Conservation (phyloP, 805 yeast genomes). For the Spathaspora girioi region DNA sequence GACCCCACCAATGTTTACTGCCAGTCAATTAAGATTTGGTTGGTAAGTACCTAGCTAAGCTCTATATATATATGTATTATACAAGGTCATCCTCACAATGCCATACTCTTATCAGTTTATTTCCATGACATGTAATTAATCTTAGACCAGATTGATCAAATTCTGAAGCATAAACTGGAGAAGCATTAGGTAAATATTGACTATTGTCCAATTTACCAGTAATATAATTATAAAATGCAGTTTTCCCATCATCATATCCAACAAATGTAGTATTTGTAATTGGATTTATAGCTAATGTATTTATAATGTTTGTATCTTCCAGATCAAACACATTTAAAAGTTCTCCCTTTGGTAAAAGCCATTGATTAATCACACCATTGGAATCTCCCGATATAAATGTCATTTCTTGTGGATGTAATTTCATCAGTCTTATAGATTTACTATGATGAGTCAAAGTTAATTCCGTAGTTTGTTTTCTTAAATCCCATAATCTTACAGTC, state of each 20-base stretch:
- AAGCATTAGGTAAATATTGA: slow-evolving; percentile 48
- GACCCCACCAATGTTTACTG: slow-evolving; percentile 96
- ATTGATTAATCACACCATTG: slow-evolving; percentile 70
- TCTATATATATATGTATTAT: not conserved
- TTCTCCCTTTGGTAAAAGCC: slow-evolving; percentile 77
- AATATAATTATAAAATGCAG: slow-evolving; percentile 76
- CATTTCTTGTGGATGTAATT: slow-evolving; percentile 62
- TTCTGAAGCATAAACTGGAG: slow-evolving; percentile 66
- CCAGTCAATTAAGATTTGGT: slow-evolving; percentile 92
- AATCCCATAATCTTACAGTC: slow-evolving; percentile 87
- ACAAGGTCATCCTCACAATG: slow-evolving; percentile 10
- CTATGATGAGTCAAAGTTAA: slow-evolving; percentile 81
- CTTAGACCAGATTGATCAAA: slow-evolving; percentile 82
- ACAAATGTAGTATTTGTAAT: slow-evolving; percentile 62
- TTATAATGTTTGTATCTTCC: slow-evolving; percentile 44
- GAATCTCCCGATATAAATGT: slow-evolving; percentile 80
- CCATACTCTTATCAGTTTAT: slow-evolving; percentile 81
- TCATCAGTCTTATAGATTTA: slow-evolving; percentile 73
- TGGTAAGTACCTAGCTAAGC: too few species aligned
- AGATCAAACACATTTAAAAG: slow-evolving; percentile 54
- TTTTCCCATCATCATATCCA: slow-evolving; percentile 81
- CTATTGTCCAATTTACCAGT: slow-evolving; percentile 63
- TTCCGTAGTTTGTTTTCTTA: slow-evolving; percentile 70
- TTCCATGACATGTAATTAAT: slow-evolving; percentile 85
- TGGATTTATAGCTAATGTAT: slow-evolving; percentile 63